Base-by-base conservation (phyloP, 768 basidiomycete species). In the Phaffia tasmanica region DNA sequence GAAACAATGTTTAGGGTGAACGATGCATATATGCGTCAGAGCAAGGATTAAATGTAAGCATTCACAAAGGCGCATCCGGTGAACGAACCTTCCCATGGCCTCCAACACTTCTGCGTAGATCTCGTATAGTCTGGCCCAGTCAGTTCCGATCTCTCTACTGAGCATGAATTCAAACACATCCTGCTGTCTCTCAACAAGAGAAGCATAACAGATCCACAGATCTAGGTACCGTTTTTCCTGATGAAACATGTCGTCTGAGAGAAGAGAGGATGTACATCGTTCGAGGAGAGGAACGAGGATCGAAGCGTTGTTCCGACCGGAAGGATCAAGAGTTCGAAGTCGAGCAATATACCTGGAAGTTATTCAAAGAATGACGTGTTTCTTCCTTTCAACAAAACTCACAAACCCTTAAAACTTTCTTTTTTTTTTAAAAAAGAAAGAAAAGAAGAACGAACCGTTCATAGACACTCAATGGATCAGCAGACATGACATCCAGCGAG, bases 161-260 rank as follows among this genome's bases (percentile, higher is more conserved):
- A 95, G 80, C 74, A 97, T 77, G 77, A 92, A 98, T 70, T 84
- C 82, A 77, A 89, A 97, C 70, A 89, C 81, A 75, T 92, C 82
- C 21, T 81, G 80, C 3, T 85, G 79, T 71, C 83, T 82, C 72
- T 91, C 86, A 63, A 89, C 83, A 72, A 87, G 82, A 63, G 83
- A 83, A 14, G 92, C 86, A 75, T 94, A 92, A 58, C 87, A 80
- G 25, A 85, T 82, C 95, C 95, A 99, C 23, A 97, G 76, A 74
- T 90, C 89, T 58, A 97, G 80, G 77, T 97, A 95, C 51, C 94
- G 83, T 60, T 90, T 77, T 79, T 98, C 93, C 61, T 84, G 84
- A 57, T 73, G 72, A 76, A 95, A 98, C 18, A 84, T 77, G n/a
- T 82, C 79, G 74, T 98, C 94, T 30, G 83, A 81, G 70, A 86